Evolutionary conservation across 257 asterid genomes (phyloP).

Genomic region (Solanum ahanhuiri): DNA sequence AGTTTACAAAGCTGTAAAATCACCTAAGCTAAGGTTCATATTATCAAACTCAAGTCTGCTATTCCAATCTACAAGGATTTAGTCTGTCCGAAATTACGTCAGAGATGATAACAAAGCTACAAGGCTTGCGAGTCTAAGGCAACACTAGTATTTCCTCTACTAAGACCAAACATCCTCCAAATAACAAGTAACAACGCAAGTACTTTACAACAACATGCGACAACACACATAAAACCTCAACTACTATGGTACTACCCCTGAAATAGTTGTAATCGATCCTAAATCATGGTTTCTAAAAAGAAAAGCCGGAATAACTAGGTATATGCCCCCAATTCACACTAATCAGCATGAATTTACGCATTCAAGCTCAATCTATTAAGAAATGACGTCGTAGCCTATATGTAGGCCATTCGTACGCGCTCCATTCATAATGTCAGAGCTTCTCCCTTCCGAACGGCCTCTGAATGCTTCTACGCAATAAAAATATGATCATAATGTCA

Average conservation of each 20-base stretch:
- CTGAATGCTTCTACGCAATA: neutral
- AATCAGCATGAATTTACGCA: too few relatives aligned
- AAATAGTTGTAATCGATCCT: neutral
- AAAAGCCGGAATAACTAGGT: neutral
- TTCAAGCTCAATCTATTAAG: neutral
- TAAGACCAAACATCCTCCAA: neutral
- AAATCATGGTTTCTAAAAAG: neutral
- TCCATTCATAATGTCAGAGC: too few relatives aligned
- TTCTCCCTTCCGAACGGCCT: too few relatives aligned
- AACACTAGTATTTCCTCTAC: neutral
- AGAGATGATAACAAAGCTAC: neutral
- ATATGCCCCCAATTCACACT: too few relatives aligned
- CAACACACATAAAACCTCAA: neutral
- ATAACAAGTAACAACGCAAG: too few relatives aligned
- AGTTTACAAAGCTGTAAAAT: neutral
- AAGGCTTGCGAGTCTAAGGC: neutral
- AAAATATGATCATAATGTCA: too few relatives aligned
- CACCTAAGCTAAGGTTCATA: neutral
- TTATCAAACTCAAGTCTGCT: neutral
- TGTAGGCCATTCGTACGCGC: neutral
- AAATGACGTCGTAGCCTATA: too few relatives aligned
- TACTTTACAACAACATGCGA: too few relatives aligned
- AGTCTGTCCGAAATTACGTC: too few relatives aligned
- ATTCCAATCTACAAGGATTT: neutral
- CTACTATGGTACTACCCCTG: neutral